Percentiles rank a stretch among this genome's conserved stretches.
phyloP scores from a whole-genome alignment of 305 asterid genomes.

The Solanum chacoense region DNA sequence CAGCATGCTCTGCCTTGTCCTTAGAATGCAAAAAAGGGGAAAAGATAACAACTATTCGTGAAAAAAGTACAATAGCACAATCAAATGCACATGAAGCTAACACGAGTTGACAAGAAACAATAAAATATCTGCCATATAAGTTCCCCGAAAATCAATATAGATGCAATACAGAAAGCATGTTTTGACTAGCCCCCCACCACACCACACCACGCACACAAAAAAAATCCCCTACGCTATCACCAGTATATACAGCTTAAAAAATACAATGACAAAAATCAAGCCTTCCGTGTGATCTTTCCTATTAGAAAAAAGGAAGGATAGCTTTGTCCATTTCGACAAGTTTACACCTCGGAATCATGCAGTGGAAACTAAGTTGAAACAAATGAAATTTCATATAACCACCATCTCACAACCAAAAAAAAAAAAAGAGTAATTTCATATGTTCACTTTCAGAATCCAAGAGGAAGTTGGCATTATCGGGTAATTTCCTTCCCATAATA shows the following conservation, averaged over 20 bases:
- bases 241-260: not conserved
- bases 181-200: not conserved
- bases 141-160: not conserved
- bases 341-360: not conserved
- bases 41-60: not conserved
- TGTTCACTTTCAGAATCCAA: not conserved
- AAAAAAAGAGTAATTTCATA: not conserved
- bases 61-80: not conserved
- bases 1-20: conserved; percentile 6
- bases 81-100: not conserved
- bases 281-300: not conserved
- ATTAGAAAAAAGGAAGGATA: not conserved
- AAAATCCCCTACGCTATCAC: not conserved
- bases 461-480: not conserved
- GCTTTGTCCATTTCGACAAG: not conserved
- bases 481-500: not conserved
- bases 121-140: not conserved
- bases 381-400: not conserved
- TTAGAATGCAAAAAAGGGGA: not conserved
- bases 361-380: not conserved
- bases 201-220: not conserved
- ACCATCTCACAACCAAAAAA: not conserved
- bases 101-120: not conserved
- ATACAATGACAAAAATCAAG: not conserved
- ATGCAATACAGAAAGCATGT: not conserved